Base-by-base conservation (phyloP, 2,329 filamentous ascomycete genomes). In the Coniochaeta pulveracea region DNA sequence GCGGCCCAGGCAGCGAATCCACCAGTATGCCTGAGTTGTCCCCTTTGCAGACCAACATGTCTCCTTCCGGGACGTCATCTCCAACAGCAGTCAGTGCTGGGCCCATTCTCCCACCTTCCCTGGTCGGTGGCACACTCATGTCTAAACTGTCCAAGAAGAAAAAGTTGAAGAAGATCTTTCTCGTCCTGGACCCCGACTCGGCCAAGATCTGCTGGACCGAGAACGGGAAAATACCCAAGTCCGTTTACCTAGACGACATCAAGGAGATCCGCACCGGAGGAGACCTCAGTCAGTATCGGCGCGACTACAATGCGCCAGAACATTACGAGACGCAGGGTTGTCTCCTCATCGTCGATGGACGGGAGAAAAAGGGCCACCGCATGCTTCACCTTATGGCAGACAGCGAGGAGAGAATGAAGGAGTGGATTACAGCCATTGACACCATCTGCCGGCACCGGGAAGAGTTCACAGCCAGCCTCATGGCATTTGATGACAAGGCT, bases 241-340 rank as follows among this genome's bases (percentile, higher is more conserved):
- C 76, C 34, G 81, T 98, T 42, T 93, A 93, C 54, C 84, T 98
- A 41, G 91, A 98, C 48, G 86, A 96, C 52, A 89, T 98, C 47
- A 81, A 84, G 48, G 86, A 94, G 49, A 86, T 96, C 30, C 78
- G 88, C 40, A 76, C 79, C 21, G 86, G 85, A 12, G 72, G 72
- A 10, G 85, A 96, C 51, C 85, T 89, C 12, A 76, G 83, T 37
- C 89, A 93, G 51, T 93, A 94, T 52, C 80, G 85, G 26, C 77
- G 89, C 47, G 88, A 95, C 54, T 84, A 82, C 49, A 74, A 76
- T 24, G 63, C 91, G 15, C 61, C 78, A 1, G 71, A 79, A 33
- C 62, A 72, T 5, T 71, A 76, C 24, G 80, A 88, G 46, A 60
- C 68, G 6, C 74, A 76, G 10, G 93, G 88, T 72, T 89, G 96